Percentiles rank a stretch among this genome's conserved stretches.
These are phyloP conservation scores for Yarrowia hollandica DNA, from an alignment of 805 yeast species.

Conservation along the genomic window DNA sequence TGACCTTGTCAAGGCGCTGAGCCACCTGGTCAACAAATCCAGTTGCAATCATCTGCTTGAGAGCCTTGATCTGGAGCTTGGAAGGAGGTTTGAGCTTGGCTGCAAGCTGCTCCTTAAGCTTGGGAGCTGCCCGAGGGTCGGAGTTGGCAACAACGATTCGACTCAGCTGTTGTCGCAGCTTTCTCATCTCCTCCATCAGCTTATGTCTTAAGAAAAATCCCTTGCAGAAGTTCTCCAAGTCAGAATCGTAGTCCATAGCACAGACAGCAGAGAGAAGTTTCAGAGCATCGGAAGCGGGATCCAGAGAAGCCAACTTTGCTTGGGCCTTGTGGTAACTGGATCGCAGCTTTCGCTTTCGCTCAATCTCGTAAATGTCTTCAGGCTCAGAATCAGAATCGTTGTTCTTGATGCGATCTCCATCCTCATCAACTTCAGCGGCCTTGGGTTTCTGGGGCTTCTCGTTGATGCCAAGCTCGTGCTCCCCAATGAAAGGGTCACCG, in stretches of 20 bases:
- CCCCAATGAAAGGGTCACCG: conserved; percentile 84
- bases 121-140: conserved; percentile 40
- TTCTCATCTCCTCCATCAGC: conserved; percentile 78
- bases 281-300: conserved; percentile 72
- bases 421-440: conserved; percentile 40
- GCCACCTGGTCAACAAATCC: conserved; percentile 93
- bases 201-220: conserved; percentile 73
- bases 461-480: conserved; percentile 66
- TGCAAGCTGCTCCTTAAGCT: conserved; percentile 55
- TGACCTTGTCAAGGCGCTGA: conserved; percentile 71
- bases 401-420: conserved; percentile 16
- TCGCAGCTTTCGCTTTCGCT: conserved; percentile 47
- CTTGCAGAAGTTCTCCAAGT: conserved; percentile 50
- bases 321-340: conserved; percentile 59
- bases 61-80: conserved; percentile 65
- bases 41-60: conserved; percentile 89
- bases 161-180: conserved; percentile 76
- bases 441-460: conserved; percentile 29
- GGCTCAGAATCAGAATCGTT: conserved; percentile 22
- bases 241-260: conserved; percentile 71
- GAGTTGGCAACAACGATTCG: conserved; percentile 66
- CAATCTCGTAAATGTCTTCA: conserved; percentile 40
- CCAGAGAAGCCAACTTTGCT: conserved; percentile 63
- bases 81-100: conserved; percentile 61
- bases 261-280: conserved; percentile 77